Percentiles rank a stretch among this genome's conserved stretches.
Evolutionary conservation across 768 basidiomycete genomes (phyloP).

Genomic region (Pholiota conissans): DNA sequence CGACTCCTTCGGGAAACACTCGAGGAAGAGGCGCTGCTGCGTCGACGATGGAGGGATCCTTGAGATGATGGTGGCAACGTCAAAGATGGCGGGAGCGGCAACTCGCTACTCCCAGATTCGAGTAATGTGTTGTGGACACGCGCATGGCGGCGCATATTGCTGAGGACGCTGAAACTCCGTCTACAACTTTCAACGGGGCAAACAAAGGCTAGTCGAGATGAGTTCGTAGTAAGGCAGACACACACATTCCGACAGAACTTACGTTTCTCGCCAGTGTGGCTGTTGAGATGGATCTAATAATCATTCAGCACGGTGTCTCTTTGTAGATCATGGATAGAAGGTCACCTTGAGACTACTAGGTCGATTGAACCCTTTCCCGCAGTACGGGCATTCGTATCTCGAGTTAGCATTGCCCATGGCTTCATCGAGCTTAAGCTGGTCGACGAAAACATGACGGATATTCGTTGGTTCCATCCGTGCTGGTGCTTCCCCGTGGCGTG

Average conservation of each 20-base stretch:
- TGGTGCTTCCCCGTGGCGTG: conserved; percentile 15
- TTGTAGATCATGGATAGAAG: conserved; percentile 5
- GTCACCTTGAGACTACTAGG: conserved; percentile 80
- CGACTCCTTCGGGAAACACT: conserved; percentile 40
- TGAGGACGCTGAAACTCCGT: conserved; percentile 82
- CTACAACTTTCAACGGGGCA: conserved; percentile 78
- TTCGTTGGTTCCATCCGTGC: conserved; percentile 3
- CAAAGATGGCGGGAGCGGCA: neutral
- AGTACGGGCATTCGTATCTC: conserved; percentile 78
- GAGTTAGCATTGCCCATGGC: conserved; percentile 25
- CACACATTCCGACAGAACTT: conserved; percentile 30
- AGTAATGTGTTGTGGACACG: conserved; percentile 54
- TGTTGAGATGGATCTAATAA: conserved; percentile 78
- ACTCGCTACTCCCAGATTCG: neutral
- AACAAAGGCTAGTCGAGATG: conserved; percentile 55
- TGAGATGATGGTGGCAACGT: conserved; percentile 14
- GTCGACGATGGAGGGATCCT: conserved; percentile 32
- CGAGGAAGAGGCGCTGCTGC: conserved; percentile 40
- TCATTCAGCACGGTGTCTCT: conserved; percentile 1
- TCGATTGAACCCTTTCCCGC: conserved; percentile 79
- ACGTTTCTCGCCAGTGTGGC: conserved; percentile 87
- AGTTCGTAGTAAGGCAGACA: conserved; percentile 6
- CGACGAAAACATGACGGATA: neutral
- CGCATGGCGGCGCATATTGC: conserved; percentile 87
- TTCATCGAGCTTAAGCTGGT: conserved; percentile 8